Conservation (phyloP, 192 early-diverging fungal species). For the Backusella tarrabulga region DNA sequence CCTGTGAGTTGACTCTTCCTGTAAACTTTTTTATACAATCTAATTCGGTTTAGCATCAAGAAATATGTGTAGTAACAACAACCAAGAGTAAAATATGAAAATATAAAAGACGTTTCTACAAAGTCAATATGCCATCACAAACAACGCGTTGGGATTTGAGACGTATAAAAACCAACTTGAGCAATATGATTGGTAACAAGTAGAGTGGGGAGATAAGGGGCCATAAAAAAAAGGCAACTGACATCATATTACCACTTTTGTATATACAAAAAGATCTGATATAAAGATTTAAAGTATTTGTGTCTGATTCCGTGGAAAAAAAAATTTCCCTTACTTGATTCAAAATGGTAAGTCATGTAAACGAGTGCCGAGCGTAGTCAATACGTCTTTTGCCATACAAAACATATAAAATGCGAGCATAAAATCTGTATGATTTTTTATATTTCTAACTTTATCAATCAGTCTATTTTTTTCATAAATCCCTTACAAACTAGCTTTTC, state of each 20-base stretch:
- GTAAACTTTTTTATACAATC: background rate
- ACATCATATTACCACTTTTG: background rate
- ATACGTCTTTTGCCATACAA: background rate
- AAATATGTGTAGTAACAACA: too few species aligned
- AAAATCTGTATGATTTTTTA: background rate
- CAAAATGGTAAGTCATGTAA: background rate
- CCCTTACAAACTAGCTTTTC: background rate
- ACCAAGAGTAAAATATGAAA: too few species aligned
- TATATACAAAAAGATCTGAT: background rate
- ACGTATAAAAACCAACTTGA: background rate
- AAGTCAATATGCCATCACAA: too few species aligned
- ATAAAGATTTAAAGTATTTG: background rate
- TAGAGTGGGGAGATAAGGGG: background rate
- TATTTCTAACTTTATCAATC: background rate
- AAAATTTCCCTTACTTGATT: background rate
- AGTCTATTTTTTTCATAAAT: background rate
- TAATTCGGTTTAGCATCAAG: too few species aligned
- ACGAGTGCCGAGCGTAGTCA: background rate
- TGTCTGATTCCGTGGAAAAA: background rate
- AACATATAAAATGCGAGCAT: background rate
- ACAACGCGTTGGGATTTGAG: too few species aligned
- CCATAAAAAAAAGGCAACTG: background rate
- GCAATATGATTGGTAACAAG: background rate
- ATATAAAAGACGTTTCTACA: too few species aligned
- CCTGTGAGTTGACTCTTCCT: background rate